phyloP scores from a whole-genome alignment of 169 alveolate species.

The Eimeria tenella region DNA sequence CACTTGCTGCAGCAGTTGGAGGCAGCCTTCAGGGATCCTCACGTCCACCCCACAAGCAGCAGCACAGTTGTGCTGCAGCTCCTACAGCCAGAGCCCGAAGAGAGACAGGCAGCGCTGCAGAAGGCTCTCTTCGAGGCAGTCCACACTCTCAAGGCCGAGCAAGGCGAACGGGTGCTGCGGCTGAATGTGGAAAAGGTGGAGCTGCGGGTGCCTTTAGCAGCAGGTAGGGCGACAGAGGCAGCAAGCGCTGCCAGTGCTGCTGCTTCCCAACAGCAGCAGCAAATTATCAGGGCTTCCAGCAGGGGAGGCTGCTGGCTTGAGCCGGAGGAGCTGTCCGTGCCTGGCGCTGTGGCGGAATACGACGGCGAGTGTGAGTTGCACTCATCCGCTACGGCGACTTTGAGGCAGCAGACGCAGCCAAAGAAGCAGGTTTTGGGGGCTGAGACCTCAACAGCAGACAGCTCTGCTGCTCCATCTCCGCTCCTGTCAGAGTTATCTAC shows the following conservation, averaged over 20 bases:
- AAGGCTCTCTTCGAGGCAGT: conserved; percentile 5
- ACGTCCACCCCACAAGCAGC: conserved; percentile 65
- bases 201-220: conserved; percentile 48
- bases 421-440: not conserved
- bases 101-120: conserved; percentile 7
- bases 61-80: conserved; percentile 69
- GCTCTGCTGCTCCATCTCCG: conserved; percentile 47
- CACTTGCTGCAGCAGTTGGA: conserved; percentile 76
- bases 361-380: conserved; percentile 53
- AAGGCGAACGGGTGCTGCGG: conserved; percentile 68
- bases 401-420: conserved; percentile 34
- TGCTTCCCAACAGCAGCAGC: conserved; percentile 4
- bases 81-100: conserved; percentile 39
- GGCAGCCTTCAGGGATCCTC: conserved; percentile 70
- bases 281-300: conserved; percentile 42
- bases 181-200: conserved; percentile 77
- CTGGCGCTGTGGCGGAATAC: not conserved
- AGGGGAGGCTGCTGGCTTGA: conserved; percentile 68
- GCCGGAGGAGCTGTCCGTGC: conserved; percentile 19
- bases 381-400: not conserved
- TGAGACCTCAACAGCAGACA: conserved; percentile 49
- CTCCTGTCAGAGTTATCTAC: conserved; percentile 34
- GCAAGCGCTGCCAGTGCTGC: not conserved
- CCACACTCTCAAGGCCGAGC: conserved; percentile 43
- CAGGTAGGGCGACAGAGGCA: not conserved